These are phyloP conservation scores for Euphrasia confusa DNA, from an alignment of 257 asterid species.

Conservation along the genomic window DNA sequence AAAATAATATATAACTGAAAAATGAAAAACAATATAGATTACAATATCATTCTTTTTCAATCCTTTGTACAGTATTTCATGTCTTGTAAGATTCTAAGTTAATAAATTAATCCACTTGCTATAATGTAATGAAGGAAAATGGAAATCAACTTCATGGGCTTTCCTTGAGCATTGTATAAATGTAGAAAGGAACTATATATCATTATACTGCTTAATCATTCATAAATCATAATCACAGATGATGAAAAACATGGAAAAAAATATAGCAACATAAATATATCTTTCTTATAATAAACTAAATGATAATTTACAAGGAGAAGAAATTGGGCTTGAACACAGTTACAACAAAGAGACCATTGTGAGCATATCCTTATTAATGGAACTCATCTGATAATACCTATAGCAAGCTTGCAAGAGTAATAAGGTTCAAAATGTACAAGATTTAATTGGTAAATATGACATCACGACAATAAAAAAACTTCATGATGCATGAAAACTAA, in stretches of 20 bases:
- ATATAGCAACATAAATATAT: too few species aligned
- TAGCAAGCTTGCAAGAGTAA: constrained; percentile 17
- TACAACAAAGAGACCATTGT: too few species aligned
- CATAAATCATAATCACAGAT: background rate
- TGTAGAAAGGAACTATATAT: constrained; percentile 9
- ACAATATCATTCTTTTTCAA: background rate
- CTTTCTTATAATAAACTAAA: too few species aligned
- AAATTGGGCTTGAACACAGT: too few species aligned
- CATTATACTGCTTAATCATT: background rate
- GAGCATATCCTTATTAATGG: constrained; percentile 1
- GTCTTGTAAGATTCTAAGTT: constrained; percentile 12
- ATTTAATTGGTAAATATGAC: constrained; percentile 7
- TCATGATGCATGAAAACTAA: constrained; percentile 14
- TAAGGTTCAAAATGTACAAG: constrained; percentile 8
- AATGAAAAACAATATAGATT: constrained; percentile 5
- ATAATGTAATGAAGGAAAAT: background rate
- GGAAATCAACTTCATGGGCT: constrained; percentile 13
- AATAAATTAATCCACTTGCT: constrained; percentile 4
- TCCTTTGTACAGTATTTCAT: constrained; percentile 10
- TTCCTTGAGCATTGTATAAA: constrained; percentile 3
- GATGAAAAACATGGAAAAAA: too few species aligned
- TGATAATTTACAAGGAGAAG: too few species aligned
- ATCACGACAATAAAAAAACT: constrained; percentile 18
- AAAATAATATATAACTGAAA: constrained; percentile 1
- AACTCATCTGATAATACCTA: constrained; percentile 5